Evolutionary conservation across 176 grass and related monocot species (phyloP).

Genomic region (Carex cristatella): DNA sequence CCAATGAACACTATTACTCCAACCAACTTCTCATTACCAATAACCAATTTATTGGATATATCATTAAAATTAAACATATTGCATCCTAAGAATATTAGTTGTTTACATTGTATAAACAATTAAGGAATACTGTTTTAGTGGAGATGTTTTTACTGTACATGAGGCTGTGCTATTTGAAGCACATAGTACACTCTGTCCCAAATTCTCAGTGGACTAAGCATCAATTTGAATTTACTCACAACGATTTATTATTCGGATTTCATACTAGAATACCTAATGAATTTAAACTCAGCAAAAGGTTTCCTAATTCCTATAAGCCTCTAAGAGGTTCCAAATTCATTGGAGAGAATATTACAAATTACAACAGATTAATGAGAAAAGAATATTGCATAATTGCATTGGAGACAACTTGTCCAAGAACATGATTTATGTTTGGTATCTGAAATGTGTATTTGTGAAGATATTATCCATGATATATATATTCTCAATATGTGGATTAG

Average conservation of each 20-base stretch:
- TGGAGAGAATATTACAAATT: not conserved
- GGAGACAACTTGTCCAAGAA: not conserved
- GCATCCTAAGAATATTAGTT: not conserved
- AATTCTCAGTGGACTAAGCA: not conserved
- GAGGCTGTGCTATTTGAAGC: not conserved
- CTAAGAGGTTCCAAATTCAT: not conserved
- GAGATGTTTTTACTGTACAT: not conserved
- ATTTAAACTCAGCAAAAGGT: not conserved
- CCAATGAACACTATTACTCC: not conserved
- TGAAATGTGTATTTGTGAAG: constrained; percentile 3
- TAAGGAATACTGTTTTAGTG: not conserved
- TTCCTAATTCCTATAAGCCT: not conserved
- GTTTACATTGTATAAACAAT: not conserved
- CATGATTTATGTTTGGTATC: not conserved
- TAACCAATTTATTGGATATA: too few relatives aligned
- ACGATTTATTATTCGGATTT: not conserved
- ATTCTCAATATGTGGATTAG: constrained; percentile 7
- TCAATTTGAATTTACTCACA: constrained; percentile 1
- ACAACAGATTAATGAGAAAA: not conserved
- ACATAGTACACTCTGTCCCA: not conserved
- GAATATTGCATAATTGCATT: not conserved
- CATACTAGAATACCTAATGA: not conserved
- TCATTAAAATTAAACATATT: not conserved
- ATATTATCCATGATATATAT: not conserved
- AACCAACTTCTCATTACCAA: not conserved